Conservation (phyloP, 768 basidiomycete genomes). For the Jaapia argillacea region DNA sequence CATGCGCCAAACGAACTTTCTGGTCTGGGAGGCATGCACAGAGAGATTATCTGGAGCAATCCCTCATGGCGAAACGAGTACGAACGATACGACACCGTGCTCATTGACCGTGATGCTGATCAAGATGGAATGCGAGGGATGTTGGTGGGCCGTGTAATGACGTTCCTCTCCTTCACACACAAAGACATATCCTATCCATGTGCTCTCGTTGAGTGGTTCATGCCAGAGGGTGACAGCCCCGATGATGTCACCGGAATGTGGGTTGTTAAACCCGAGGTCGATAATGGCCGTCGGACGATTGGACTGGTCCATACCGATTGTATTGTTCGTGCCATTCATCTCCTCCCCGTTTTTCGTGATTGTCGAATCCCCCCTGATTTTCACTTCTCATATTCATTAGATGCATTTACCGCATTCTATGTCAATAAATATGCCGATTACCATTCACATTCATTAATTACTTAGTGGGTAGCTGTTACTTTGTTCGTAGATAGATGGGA, state of each 20-base stretch:
- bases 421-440: background rate
- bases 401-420: background rate
- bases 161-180: background rate
- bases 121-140: background rate
- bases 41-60: background rate
- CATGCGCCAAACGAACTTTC: background rate
- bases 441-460: too few species aligned
- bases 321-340: background rate
- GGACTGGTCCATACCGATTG: background rate
- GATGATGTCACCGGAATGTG: background rate
- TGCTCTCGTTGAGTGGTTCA: background rate
- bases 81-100: background rate
- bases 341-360: background rate
- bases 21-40: background rate
- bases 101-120: background rate
- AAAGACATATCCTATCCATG: background rate
- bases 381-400: background rate
- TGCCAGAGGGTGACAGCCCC: slow-evolving; percentile 6
- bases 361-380: background rate
- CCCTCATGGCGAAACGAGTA: background rate
- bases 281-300: background rate
- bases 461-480: too few species aligned
- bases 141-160: background rate
- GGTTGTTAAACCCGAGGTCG: background rate
- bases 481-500: too few species aligned